Evolutionary conservation across 2,329 filamentous ascomycete genomes (phyloP), one percentile per base, ranked within the genome.

Genomic region (Colletotrichum sp.): DNA sequence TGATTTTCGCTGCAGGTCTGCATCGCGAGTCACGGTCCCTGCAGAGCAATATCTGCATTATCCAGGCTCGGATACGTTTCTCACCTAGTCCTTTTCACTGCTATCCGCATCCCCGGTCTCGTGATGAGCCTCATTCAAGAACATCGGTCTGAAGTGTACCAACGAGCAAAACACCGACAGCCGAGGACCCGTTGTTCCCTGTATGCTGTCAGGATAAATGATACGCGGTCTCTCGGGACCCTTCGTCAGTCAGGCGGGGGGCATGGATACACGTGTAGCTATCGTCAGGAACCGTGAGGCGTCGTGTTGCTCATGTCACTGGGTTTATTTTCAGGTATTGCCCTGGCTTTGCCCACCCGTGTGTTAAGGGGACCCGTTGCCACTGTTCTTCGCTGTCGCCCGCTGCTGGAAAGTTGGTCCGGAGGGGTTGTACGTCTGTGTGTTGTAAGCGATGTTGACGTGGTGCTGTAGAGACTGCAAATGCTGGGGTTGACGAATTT

Each of bases 1-100:
- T 15, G 62, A 55, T 31, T 31, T 29, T 34, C 16, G 54, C n/a
- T 69, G 33, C 57, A 47, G 24, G 18, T 36, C 33, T 21, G 31
- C 29, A 54, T 43, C 54, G 38, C 66, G 66, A 59, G 59, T 51
- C 66, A 70, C 66, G 36, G 59, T 33, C 66, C 57, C 70, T 72
- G 70, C 47, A 63, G 33, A 18, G 62, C 62, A 65, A 51, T 65
- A 65, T 51, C 62, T 58, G 33, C 51, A 43, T 18, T 29, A 27
- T n/a, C 24, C 54, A 43, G 54, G 27, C 43, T 51, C 43, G 43
- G 43, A 51, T 51, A 51, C 34, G 47, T 33, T 47, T 54, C 65
- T 63, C 55, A 58, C n/a, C 27, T 62, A 64, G 18, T 47, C 8
- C 38, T 62, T 58, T 38, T 24, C 21, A 54, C 16, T 24, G 6